Evolutionary conservation across 345 rosid species (phyloP).

Genomic region (Triadica sebifera): DNA sequence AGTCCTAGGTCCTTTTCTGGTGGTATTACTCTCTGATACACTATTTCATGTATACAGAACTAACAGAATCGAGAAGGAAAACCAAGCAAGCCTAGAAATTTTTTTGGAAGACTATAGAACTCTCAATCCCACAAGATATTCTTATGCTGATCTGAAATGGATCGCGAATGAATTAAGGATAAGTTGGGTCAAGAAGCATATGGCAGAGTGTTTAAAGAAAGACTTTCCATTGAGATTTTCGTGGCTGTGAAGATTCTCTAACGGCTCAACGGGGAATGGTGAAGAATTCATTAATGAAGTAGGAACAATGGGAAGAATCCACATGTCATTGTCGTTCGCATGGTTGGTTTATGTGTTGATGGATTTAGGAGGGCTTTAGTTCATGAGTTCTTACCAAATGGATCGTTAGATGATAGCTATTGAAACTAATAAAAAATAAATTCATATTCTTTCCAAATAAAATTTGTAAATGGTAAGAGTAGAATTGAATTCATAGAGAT

Average conservation of each 20-base stretch:
- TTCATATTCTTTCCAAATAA: too few relatives aligned
- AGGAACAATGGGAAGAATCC: slow-evolving; percentile 27
- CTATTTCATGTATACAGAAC: background rate
- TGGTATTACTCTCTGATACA: background rate
- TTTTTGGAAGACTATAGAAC: slow-evolving; percentile 30
- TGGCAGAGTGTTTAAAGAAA: slow-evolving; percentile 31
- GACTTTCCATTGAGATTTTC: slow-evolving; percentile 20
- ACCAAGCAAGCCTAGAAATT: slow-evolving; percentile 4
- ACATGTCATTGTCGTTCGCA: slow-evolving; percentile 25
- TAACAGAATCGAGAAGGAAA: slow-evolving; percentile 6
- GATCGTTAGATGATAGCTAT: too few relatives aligned
- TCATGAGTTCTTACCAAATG: slow-evolving; percentile 13
- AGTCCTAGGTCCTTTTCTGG: background rate
- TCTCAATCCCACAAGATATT: slow-evolving; percentile 24
- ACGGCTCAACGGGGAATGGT: slow-evolving; percentile 21
- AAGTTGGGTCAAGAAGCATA: slow-evolving; percentile 26
- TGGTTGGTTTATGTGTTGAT: slow-evolving; percentile 17
- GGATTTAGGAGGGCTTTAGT: slow-evolving; percentile 14
- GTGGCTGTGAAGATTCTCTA: slow-evolving; percentile 30
- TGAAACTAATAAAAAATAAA: too few relatives aligned
- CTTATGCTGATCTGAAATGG: slow-evolving; percentile 20
- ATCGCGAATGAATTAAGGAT: slow-evolving; percentile 19
- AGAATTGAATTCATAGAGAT: too few relatives aligned
- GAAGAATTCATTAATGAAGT: slow-evolving; percentile 31
- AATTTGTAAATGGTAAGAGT: too few relatives aligned